These are phyloP conservation scores for Lanzia echinophila DNA, from an alignment of 2,329 filamentous ascomycete species.

Conservation along the genomic window DNA sequence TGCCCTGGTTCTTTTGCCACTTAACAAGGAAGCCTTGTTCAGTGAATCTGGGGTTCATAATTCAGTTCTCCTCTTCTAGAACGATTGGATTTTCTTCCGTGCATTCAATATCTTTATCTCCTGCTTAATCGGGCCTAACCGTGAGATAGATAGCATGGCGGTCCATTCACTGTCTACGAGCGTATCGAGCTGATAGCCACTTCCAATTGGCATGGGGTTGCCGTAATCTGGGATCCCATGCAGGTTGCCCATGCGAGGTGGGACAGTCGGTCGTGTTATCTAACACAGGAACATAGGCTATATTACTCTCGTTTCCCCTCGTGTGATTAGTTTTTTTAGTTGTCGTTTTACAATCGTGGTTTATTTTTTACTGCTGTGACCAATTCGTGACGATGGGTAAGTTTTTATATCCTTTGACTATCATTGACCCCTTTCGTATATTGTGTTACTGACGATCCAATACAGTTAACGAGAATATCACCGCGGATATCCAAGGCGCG, in stretches of 20 bases:
- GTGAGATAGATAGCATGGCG: background rate
- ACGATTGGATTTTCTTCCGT: slow-evolving; percentile 7
- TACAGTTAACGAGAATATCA: slow-evolving; percentile 11
- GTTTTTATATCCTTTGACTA: background rate
- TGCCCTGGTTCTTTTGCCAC: slow-evolving; percentile 3
- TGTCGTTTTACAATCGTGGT: slow-evolving; percentile 5
- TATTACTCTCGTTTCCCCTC: slow-evolving; percentile 10
- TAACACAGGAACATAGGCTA: background rate
- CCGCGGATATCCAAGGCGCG: slow-evolving; percentile 11
- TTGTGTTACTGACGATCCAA: background rate
- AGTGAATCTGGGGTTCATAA: slow-evolving; percentile 7
- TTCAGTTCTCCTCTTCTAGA: slow-evolving; percentile 7
- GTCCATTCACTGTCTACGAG: background rate
- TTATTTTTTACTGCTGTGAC: slow-evolving; percentile 3
- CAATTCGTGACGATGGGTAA: slow-evolving; percentile 9
- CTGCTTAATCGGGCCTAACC: background rate
- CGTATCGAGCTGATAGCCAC: slow-evolving; percentile 6
- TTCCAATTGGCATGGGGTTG: slow-evolving; percentile 4
- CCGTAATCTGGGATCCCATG: slow-evolving; percentile 4
- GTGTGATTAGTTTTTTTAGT: background rate
- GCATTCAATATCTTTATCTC: background rate
- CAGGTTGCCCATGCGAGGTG: slow-evolving; percentile 1
- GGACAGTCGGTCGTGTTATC: background rate
- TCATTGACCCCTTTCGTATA: background rate
- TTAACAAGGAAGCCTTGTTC: background rate